phyloP scores from a whole-genome alignment of 345 rosid genomes.

The Eutrema japonicum region DNA sequence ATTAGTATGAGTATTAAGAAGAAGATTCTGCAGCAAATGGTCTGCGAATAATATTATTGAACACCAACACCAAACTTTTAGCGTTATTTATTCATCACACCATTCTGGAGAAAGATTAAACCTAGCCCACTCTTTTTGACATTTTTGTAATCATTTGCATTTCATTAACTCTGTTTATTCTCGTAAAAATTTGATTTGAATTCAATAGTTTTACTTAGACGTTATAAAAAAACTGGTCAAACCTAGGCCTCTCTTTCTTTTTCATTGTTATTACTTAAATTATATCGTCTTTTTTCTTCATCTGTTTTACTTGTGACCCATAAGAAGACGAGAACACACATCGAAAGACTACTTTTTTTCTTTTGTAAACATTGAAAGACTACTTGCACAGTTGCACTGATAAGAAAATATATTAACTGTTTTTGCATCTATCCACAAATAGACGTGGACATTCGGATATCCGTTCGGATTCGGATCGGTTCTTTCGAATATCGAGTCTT shows the following conservation, averaged over 20 bases:
- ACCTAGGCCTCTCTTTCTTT: neutral
- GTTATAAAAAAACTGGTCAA: too few species aligned
- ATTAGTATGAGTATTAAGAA: neutral
- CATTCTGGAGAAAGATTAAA: neutral
- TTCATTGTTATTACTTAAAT: neutral
- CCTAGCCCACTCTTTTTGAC: neutral
- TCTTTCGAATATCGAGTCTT: too few species aligned
- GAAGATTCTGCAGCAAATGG: neutral
- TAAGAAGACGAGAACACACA: conserved; percentile 10
- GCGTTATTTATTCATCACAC: neutral
- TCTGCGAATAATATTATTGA: neutral
- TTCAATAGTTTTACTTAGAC: too few species aligned
- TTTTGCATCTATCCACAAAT: conserved; percentile 31
- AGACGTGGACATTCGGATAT: too few species aligned
- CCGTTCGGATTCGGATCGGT: too few species aligned
- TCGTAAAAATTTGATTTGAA: too few species aligned
- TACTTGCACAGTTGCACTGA: neutral
- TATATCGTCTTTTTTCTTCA: neutral
- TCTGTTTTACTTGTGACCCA: neutral
- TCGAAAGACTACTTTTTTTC: neutral
- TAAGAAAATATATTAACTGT: neutral
- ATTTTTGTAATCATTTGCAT: too few species aligned
- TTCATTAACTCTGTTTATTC: too few species aligned
- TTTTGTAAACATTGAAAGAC: neutral
- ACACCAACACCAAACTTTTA: neutral